Evolutionary conservation across 495 filamentous ascomycete species (phyloP), one percentile per base, ranked within the genome.

Genomic region (Staphylotrichum longicolle): DNA sequence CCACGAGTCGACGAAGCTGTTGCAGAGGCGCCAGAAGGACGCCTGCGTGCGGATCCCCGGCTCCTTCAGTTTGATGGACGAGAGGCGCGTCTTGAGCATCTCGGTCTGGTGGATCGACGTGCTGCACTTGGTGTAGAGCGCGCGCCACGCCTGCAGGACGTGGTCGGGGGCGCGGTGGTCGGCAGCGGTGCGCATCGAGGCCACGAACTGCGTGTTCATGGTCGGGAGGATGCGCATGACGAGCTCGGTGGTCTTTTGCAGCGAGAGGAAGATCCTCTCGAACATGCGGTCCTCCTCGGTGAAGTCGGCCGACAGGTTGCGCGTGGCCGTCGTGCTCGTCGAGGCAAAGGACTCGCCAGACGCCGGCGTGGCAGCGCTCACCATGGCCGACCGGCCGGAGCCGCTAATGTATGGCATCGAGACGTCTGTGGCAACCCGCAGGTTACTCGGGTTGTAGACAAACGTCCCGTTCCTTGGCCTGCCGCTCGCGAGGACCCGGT

Each of bases 21-120:
- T 89, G 78, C 88, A 92, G 33, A 91, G 79, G 58, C 84, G 84
- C 91, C 91, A 96, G 72, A 96, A 94, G 50, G 86, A 83, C 30
- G 82, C 79, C 63, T 91, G 87, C 40, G 87, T 91, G 35, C 91
- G 83, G 52, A 89, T 81, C 14, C 84, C 86, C 8, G 87, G 89
- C 61, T 96, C 91, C 66, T 91, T 91, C 33, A 95, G 77, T 73
- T 90, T 91, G 77, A 95, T 90, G 56, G 78, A 80, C n/a, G 85
- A 88, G 5, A 96, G 78, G 8, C 88, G 83, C 27, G 75, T 75
- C 63, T 87, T 86, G n/a, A 96, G 75, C 8, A 79, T 73, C 68
- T 89, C 84, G 3, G 86, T 88, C 52, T 87, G 82, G 45, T 85
- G 82, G 37, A 88, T 76, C 32, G 87, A 83, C n/a, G 78, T 75